phyloP scores from a whole-genome alignment of 768 basidiomycete species.

The Amylocystis lapponica region DNA sequence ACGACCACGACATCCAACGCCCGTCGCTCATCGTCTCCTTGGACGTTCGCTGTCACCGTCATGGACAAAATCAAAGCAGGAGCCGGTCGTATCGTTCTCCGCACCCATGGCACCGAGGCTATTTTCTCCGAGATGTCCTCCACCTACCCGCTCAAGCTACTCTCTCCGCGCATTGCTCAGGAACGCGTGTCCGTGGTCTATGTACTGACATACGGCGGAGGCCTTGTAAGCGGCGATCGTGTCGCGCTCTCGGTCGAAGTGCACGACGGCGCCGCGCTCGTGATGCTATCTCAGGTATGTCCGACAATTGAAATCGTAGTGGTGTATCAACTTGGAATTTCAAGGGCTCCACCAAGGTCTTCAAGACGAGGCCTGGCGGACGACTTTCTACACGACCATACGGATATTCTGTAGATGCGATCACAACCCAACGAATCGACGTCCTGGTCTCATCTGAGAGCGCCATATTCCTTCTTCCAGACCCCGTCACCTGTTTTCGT shows the following conservation, averaged over 20 bases:
- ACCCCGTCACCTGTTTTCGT: conserved; percentile 90
- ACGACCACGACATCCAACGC: neutral
- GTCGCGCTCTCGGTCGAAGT: conserved; percentile 61
- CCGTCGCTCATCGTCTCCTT: conserved; percentile 3
- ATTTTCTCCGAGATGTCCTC: conserved; percentile 72
- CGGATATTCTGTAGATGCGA: conserved; percentile 11
- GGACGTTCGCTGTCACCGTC: neutral
- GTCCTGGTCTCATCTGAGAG: conserved; percentile 47
- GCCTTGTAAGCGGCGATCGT: conserved; percentile 81
- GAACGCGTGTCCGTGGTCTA: conserved; percentile 65
- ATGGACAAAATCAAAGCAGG: conserved; percentile 29
- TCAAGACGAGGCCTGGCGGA: conserved; percentile 68
- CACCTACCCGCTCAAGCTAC: conserved; percentile 82
- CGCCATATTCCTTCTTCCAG: conserved; percentile 77
- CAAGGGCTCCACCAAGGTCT: conserved; percentile 93
- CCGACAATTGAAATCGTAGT: neutral
- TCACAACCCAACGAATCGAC: conserved; percentile 61
- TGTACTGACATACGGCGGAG: conserved; percentile 84
- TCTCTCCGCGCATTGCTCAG: conserved; percentile 58
- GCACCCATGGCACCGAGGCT: conserved; percentile 46
- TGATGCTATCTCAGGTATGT: conserved; percentile 81
- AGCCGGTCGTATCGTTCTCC: conserved; percentile 51
- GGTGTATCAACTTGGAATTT: neutral
- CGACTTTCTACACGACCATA: conserved; percentile 35
- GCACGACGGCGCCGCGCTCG: conserved; percentile 47